These are phyloP conservation scores for Collybia mongolica DNA, from an alignment of 768 basidiomycete species.

Conservation along the genomic window DNA sequence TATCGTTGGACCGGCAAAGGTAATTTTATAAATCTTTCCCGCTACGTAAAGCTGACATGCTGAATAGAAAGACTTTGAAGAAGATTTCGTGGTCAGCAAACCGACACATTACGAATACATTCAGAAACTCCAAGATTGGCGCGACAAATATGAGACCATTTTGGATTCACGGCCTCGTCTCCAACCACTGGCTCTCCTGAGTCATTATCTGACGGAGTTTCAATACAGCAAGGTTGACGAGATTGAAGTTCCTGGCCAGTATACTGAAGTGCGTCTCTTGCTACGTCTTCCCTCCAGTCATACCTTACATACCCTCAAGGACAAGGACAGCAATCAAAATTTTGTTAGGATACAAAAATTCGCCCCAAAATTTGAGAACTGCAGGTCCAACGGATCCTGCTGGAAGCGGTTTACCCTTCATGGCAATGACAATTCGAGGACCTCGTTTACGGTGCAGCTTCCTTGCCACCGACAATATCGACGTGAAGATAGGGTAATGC, in stretches of 20 bases:
- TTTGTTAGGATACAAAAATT: slow-evolving; percentile 92
- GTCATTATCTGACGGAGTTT: slow-evolving; percentile 95
- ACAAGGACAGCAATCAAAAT: slow-evolving; percentile 90
- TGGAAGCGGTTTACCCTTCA: slow-evolving; percentile 91
- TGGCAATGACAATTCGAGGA: slow-evolving; percentile 86
- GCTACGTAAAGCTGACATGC: too few species aligned
- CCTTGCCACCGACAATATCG: slow-evolving; percentile 84
- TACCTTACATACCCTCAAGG: slow-evolving; percentile 42
- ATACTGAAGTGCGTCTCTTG: slow-evolving; percentile 71
- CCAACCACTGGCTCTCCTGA: slow-evolving; percentile 82
- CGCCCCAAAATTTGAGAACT: slow-evolving; percentile 86
- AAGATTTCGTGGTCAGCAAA: slow-evolving; percentile 82
- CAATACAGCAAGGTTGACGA: slow-evolving; percentile 98
- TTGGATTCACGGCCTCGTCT: slow-evolving; percentile 81
- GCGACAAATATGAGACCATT: slow-evolving; percentile 83
- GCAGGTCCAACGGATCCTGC: slow-evolving; percentile 79
- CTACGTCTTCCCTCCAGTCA: neutral
- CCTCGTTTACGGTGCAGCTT: slow-evolving; percentile 88
- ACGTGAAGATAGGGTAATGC: slow-evolving; percentile 89
- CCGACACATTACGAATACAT: slow-evolving; percentile 87
- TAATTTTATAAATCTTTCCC: too few species aligned
- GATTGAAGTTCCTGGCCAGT: slow-evolving; percentile 98
- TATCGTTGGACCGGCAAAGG: slow-evolving; percentile 23
- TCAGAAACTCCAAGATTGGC: slow-evolving; percentile 85
- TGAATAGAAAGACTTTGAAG: slow-evolving; percentile 80